Evolutionary conservation across 2,329 filamentous ascomycete genomes (phyloP).

Genomic region (Orbilia brochopaga): DNA sequence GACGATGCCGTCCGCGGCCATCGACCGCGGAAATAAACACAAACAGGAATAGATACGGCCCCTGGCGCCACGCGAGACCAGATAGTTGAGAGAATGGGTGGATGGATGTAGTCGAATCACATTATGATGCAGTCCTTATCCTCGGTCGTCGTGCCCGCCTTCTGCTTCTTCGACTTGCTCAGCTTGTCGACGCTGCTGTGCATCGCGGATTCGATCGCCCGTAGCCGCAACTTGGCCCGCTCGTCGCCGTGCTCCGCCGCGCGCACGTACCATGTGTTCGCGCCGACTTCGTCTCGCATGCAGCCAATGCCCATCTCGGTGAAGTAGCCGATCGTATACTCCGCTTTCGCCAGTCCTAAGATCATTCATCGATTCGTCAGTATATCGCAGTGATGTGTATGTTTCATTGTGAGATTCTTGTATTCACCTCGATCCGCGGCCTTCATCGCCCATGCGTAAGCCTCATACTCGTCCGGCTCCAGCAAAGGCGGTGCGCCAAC

Average conservation of each 20-base stretch:
- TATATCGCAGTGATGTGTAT: no score
- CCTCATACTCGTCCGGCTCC: slow-evolving; percentile 93
- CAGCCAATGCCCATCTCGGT: slow-evolving; percentile 98
- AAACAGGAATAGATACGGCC: neutral
- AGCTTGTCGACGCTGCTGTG: slow-evolving; percentile 60
- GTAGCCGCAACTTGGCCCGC: slow-evolving; percentile 82
- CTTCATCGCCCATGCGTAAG: slow-evolving; percentile 91
- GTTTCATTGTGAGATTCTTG: no score
- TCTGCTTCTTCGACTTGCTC: slow-evolving; percentile 45
- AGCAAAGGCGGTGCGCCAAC: slow-evolving; percentile 89
- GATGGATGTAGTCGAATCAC: slow-evolving; percentile 15
- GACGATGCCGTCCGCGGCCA: no score
- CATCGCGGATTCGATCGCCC: slow-evolving; percentile 84
- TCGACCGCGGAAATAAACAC: neutral
- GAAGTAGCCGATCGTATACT: slow-evolving; percentile 95
- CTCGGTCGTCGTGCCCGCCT: slow-evolving; percentile 23
- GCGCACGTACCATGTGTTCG: slow-evolving; percentile 97
- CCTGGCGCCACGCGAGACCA: neutral
- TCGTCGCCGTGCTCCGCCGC: slow-evolving; percentile 92
- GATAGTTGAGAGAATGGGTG: neutral
- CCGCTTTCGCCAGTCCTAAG: slow-evolving; percentile 67
- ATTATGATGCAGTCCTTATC: slow-evolving; percentile 48
- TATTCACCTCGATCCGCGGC: slow-evolving; percentile 82
- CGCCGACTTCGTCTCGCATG: slow-evolving; percentile 89
- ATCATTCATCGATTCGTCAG: neutral